Evolutionary conservation across 2,329 filamentous ascomycete genomes (phyloP).

Genomic region (Botryotinia convoluta): DNA sequence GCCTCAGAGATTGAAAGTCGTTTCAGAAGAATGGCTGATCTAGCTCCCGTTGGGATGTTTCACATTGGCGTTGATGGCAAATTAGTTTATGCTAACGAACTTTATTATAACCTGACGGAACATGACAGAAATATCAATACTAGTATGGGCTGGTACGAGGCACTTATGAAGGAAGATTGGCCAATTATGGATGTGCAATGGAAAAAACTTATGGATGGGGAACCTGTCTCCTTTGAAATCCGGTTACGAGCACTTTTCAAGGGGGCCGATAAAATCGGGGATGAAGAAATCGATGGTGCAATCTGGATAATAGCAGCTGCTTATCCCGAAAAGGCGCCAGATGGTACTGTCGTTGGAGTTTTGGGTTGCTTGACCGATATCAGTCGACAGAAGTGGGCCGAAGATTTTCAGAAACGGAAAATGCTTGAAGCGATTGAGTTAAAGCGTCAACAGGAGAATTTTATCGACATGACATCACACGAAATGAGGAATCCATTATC

Average conservation of each 20-base stretch:
- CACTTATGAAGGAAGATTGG: slow-evolving; percentile 9
- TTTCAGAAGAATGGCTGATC: slow-evolving; percentile 69
- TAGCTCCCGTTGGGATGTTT: slow-evolving; percentile 72
- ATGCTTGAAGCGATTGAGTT: slow-evolving; percentile 52
- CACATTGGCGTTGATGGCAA: slow-evolving; percentile 64
- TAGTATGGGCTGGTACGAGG: neutral
- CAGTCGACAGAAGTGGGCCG: slow-evolving; percentile 76
- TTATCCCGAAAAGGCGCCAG: slow-evolving; percentile 65
- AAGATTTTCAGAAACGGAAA: slow-evolving; percentile 44
- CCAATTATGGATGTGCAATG: slow-evolving; percentile 27
- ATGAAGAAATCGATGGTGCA: slow-evolving; percentile 57
- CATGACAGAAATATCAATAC: neutral
- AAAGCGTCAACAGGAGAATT: slow-evolving; percentile 72
- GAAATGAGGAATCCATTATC: slow-evolving; percentile 73
- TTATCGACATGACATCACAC: slow-evolving; percentile 72
- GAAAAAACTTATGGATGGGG: slow-evolving; percentile 28
- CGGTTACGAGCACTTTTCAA: slow-evolving; percentile 43
- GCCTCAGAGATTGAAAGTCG: slow-evolving; percentile 54
- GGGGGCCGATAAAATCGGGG: slow-evolving; percentile 50
- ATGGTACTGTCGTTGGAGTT: slow-evolving; percentile 65
- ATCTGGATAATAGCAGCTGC: slow-evolving; percentile 77
- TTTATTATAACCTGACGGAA: slow-evolving; percentile 47
- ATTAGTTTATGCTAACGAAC: slow-evolving; percentile 69
- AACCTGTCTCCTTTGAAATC: slow-evolving; percentile 28
- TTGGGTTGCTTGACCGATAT: slow-evolving; percentile 85